Percentiles rank a stretch among this genome's conserved stretches.
phyloP scores from a whole-genome alignment of 371 early-diverging fungal genomes.

The Mortierella sp. region DNA sequence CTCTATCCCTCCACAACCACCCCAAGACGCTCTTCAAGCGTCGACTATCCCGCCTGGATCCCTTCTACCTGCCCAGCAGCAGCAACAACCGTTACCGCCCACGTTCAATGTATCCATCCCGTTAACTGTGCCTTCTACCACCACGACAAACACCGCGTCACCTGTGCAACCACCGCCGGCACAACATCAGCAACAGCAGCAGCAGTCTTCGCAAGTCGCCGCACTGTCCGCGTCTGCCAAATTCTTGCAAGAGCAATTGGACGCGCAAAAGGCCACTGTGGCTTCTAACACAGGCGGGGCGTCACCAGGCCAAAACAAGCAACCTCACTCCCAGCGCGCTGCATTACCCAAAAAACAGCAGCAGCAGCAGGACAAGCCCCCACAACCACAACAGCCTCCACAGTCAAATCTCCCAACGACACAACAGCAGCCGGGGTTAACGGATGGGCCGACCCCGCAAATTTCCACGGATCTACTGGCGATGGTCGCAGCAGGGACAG shows the following conservation, averaged over 20 bases:
- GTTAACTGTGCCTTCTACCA: neutral
- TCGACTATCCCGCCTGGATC: neutral
- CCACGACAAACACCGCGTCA: slow-evolving; percentile 10
- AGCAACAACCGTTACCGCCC: neutral
- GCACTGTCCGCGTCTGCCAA: slow-evolving; percentile 5
- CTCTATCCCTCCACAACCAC: slow-evolving; percentile 4
- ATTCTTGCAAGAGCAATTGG: neutral
- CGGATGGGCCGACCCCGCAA: slow-evolving; percentile 2
- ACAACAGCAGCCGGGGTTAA: neutral
- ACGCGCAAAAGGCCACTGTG: neutral
- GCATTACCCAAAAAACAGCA: neutral
- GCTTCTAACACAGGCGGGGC: neutral
- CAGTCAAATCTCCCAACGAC: neutral
- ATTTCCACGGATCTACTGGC: slow-evolving; percentile 6
- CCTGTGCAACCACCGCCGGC: neutral
- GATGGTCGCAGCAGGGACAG: slow-evolving; percentile 13
- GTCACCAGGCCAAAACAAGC: neutral
- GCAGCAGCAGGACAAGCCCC: neutral
- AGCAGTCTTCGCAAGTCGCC: neutral
- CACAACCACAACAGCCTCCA: slow-evolving; percentile 6
- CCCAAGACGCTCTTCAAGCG: slow-evolving; percentile 2
- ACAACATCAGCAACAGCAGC: neutral
- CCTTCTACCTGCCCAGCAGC: neutral
- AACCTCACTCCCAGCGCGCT: neutral
- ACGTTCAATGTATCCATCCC: neutral